Percentiles rank a stretch among this genome's conserved stretches.
phyloP scores from a whole-genome alignment of 345 rosid genomes.

The Citrus australasica region DNA sequence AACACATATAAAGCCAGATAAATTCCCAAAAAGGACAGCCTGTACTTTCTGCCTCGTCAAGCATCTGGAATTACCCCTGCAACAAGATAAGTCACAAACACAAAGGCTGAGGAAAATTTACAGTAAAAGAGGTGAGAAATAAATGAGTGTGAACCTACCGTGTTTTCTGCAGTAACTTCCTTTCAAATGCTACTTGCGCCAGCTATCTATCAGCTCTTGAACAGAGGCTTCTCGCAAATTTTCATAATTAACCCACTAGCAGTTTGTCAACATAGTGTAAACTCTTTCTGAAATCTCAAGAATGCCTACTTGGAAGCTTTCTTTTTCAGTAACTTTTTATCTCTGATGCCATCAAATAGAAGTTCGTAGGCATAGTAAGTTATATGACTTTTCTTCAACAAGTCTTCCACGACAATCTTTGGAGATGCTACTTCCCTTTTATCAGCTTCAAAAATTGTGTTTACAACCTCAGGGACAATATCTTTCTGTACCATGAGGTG shows the following conservation, averaged over 20 bases:
- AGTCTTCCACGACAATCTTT: conserved; percentile 83
- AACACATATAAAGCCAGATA: not conserved
- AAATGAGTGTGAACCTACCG: not conserved
- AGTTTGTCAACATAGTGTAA: not conserved
- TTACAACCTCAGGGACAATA: conserved; percentile 73
- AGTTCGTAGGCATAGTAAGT: conserved; percentile 82
- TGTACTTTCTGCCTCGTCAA: not conserved
- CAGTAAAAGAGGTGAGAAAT: not conserved
- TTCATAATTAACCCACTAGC: not conserved
- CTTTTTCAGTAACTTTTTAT: conserved; percentile 64
- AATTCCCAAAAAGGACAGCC: not conserved
- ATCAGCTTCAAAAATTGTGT: conserved; percentile 66
- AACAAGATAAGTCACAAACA: not conserved
- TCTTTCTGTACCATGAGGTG: conserved; percentile 66
- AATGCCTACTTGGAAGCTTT: conserved; percentile 29
- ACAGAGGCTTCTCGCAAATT: not conserved
- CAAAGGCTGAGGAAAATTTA: not conserved
- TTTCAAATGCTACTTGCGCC: not conserved
- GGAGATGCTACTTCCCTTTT: conserved; percentile 85
- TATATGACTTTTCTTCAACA: conserved; percentile 76
- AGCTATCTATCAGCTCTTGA: not conserved
- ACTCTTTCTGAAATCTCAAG: conserved; percentile 10
- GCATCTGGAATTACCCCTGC: not conserved
- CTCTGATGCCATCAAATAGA: conserved; percentile 77
- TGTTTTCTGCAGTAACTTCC: not conserved